Evolutionary conservation across 2,329 filamentous ascomycete species (phyloP), one percentile per base, ranked within the genome.

Genomic region (Didymosphaeria variabile): DNA sequence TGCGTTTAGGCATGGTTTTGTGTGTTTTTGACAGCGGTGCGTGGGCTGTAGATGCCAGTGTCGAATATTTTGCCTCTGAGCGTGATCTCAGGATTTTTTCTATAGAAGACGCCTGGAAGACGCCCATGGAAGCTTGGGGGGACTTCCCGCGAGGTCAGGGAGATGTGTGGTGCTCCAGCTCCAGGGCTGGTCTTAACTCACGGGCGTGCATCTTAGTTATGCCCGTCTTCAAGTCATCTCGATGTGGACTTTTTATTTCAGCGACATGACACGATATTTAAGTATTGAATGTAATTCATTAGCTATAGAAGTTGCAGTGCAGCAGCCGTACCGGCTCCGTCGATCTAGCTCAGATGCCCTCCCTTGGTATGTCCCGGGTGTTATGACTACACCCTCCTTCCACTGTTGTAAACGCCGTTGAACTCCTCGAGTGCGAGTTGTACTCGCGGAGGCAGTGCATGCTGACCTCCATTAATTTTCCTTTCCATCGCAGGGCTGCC

Each of bases 351-450:
- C 36, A 42, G 34, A 53, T 42, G 29, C 10, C 36, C 36, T 53
- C 36, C 50, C 45, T 29, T 53, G 50, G 50, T 53, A 53, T 53
- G 50, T 42, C 36, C 21, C 4, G 6, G 34, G 31, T 19, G 10
- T 8, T 13, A n/a, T 21, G 21, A 40, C n/a, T 32, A 29, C 50
- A 29, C 19, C 10, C 7, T n/a, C 17, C 17, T 19, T n/a, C 5
- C 19, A n/a, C 17, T 31, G 10, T 29, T 17, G 17, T 31, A 47
- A 47, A 47, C 23, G 23, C 45, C 45, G 7, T 31, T 5, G 12
- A 47, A 47, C 15, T 15, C 45, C 45, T 8, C 23, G 5, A 21
- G 23, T 47, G 45, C 23, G 12, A n/a, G 2, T 46, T 12, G 21
- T 46, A n/a, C 1, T 21, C 17, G 21, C 13, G 23, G 12, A 26